phyloP scores from a whole-genome alignment of 2,329 filamentous ascomycete species.

The Sarocladiaceae sp. region DNA sequence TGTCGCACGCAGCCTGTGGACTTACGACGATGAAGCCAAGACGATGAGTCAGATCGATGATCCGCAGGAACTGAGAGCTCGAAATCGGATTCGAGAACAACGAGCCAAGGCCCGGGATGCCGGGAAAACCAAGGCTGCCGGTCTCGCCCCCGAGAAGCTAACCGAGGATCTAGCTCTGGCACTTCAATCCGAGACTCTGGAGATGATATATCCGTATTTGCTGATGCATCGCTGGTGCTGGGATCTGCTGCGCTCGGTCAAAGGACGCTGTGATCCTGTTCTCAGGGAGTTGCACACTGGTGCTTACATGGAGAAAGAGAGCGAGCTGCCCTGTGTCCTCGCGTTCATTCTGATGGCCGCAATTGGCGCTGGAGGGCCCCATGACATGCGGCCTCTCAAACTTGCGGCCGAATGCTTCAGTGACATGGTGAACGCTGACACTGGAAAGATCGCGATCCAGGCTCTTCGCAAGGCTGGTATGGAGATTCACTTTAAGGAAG shows the following conservation, averaged over 20 bases:
- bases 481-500: background rate
- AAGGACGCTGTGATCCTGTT: conserved; percentile 18
- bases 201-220: conserved; percentile 34
- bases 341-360: conserved; percentile 30
- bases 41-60: conserved; percentile 12
- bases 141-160: conserved; percentile 19
- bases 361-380: background rate
- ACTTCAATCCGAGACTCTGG: conserved; percentile 28
- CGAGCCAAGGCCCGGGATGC: background rate
- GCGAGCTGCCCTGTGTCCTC: conserved; percentile 32
- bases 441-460: background rate
- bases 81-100: conserved; percentile 1
- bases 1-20: conserved; percentile 22
- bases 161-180: conserved; percentile 24
- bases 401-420: background rate
- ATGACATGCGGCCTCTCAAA: background rate
- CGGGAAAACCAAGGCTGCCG: background rate
- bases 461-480: background rate
- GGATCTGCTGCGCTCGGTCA: conserved; percentile 27
- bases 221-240: conserved; percentile 33
- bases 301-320: conserved; percentile 30
- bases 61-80: conserved; percentile 13
- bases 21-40: conserved; percentile 13
- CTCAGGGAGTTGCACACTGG: conserved; percentile 20
- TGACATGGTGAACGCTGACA: background rate